phyloP scores from a whole-genome alignment of 75 land plant species.

The Cryptomeria japonica region DNA sequence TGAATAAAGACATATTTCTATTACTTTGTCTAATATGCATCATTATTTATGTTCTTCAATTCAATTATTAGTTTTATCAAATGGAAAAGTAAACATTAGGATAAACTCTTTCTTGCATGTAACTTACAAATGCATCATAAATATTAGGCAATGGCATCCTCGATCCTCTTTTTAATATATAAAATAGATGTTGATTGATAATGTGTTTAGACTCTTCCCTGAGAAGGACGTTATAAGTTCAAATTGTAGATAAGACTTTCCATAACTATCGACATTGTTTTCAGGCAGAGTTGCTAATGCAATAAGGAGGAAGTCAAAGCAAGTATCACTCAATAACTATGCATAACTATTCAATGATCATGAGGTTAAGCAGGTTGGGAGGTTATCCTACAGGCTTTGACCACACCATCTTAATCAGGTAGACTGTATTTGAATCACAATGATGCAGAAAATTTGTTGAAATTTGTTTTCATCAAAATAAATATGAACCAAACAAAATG shows the following conservation, averaged over 20 bases:
- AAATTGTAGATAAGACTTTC: too few relatives aligned
- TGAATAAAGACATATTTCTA: too few relatives aligned
- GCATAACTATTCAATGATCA: too few relatives aligned
- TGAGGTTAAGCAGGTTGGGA: too few relatives aligned
- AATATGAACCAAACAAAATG: not conserved
- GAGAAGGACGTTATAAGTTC: too few relatives aligned
- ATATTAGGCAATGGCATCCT: not conserved
- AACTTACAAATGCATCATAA: not conserved
- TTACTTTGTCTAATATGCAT: too few relatives aligned
- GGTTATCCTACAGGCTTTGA: not conserved
- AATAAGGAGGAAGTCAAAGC: not conserved
- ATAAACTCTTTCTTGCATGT: not conserved
- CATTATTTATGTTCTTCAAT: too few relatives aligned
- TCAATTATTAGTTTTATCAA: too few relatives aligned
- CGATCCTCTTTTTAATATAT: not conserved
- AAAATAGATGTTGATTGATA: not conserved
- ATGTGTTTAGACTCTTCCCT: not conserved
- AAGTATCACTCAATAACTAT: not conserved
- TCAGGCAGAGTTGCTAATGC: not conserved
- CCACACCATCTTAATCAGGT: not conserved
- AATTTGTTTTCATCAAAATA: not conserved
- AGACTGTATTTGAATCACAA: not conserved
- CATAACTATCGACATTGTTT: too few relatives aligned
- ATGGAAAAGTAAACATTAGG: not conserved
- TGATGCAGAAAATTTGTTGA: not conserved